These are phyloP conservation scores for Lactuca sativa DNA, from an alignment of 129 eudicot species.

Conservation along the genomic window DNA sequence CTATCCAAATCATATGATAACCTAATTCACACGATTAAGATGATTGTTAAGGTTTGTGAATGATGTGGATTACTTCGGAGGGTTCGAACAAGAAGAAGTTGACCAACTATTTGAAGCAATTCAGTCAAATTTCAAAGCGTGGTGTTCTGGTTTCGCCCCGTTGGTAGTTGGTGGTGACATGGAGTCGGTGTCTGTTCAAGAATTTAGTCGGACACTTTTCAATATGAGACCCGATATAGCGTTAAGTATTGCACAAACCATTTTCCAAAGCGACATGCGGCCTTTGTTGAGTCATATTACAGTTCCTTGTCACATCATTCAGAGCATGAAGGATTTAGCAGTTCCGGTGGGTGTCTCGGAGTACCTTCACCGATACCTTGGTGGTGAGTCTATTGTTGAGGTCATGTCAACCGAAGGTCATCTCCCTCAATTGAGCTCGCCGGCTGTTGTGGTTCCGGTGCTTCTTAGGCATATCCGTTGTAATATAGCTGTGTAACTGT, in stretches of 20 bases:
- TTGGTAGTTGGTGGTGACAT: conserved; percentile 83
- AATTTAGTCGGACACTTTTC: conserved; percentile 86
- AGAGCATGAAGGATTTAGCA: conserved; percentile 91
- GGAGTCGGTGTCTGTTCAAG: conserved; percentile 84
- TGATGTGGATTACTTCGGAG: conserved; percentile 87
- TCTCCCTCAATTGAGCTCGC: conserved; percentile 91
- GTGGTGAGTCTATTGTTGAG: conserved; percentile 83
- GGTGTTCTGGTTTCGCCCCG: conserved; percentile 94
- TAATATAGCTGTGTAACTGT: conserved; percentile 47
- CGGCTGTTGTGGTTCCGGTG: conserved; percentile 85
- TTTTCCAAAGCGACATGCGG: conserved; percentile 79
- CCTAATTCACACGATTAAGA: no score
- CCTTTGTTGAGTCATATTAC: conserved; percentile 61
- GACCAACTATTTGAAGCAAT: conserved; percentile 77
- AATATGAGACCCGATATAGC: conserved; percentile 99
- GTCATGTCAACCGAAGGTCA: conserved; percentile 96
- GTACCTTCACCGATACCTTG: conserved; percentile 82
- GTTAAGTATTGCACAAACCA: conserved; percentile 60
- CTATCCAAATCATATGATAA: no score
- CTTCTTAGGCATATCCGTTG: conserved; percentile 78
- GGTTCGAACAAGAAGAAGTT: conserved; percentile 84
- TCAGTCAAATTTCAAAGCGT: conserved; percentile 76
- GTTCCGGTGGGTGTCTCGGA: conserved; percentile 93
- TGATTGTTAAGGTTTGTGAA: conserved; percentile 59
- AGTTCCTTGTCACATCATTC: conserved; percentile 86